A percentile compares a stretch with the other conserved stretches of the same genome.
Conservation (phyloP, 2,329 filamentous ascomycete species). For the Atkinsonella texensis region DNA sequence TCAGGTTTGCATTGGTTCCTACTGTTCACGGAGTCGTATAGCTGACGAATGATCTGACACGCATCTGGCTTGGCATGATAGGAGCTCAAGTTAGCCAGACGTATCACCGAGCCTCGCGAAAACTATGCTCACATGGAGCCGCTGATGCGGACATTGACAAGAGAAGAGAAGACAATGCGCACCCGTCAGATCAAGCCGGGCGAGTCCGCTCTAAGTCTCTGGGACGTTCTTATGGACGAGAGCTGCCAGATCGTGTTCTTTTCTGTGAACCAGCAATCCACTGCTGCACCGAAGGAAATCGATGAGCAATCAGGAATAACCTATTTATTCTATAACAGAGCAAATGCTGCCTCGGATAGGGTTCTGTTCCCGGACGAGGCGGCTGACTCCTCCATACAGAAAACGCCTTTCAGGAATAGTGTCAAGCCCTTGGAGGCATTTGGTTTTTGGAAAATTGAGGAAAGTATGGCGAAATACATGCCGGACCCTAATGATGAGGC, state of each 20-base stretch:
- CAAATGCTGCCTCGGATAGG: constrained; percentile 12
- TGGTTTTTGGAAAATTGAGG: constrained; percentile 6
- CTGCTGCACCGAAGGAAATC: constrained; percentile 1
- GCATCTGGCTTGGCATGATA: not conserved
- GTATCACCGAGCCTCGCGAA: constrained; percentile 12
- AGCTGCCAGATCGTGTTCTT: constrained; percentile 8
- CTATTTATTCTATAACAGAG: constrained; percentile 17
- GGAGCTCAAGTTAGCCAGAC: constrained; percentile 17
- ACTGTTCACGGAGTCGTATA: no score
- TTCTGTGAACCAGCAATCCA: not conserved
- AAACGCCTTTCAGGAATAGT: constrained; percentile 13
- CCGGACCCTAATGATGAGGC: not conserved
- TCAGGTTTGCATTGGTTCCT: no score
- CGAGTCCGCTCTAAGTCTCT: constrained; percentile 13
- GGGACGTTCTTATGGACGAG: constrained; percentile 13
- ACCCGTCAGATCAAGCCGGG: constrained; percentile 14
- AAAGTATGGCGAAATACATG: constrained; percentile 3
- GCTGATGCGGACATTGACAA: constrained; percentile 11
- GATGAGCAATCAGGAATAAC: not conserved
- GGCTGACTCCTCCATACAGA: constrained; percentile 4
- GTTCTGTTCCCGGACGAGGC: constrained; percentile 16
- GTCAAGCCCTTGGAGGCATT: constrained; percentile 11
- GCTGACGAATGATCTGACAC: no score
- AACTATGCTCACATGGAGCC: constrained; percentile 14
- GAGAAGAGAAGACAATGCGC: constrained; percentile 13